Base-by-base conservation (phyloP, 495 filamentous ascomycete genomes). In the Lophiostoma macrostomum region DNA sequence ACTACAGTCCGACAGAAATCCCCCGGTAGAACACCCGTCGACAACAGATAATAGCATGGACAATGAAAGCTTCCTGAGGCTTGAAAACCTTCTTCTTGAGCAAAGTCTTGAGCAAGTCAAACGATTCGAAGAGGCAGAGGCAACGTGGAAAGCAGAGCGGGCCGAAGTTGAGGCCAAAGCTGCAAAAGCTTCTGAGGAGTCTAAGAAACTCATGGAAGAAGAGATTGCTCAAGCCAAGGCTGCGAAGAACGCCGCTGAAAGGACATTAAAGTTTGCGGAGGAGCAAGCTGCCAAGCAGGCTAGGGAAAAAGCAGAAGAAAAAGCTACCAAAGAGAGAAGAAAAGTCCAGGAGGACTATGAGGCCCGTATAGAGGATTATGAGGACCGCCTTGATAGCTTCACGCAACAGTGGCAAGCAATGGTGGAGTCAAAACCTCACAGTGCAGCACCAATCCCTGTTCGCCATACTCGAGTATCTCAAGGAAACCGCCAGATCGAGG, bases 231-330 rank as follows among this genome's bases (percentile, higher is more conserved):
- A 23, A 19, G 47, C 35, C 5, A 39, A 39, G 12, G 47, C 34
- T n/a, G 47, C 35, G 6, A 37, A 24, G 20, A 41, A 51, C 5
- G 50, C 39, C n/a, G 50, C 50, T 5, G 39, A 53, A 16, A 44
- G n/a, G 35, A 23, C 38, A 12, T 14, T 29, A 10, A 43, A 44
- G 39, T 20, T 13, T 7, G 27, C 28, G 16, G 25, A 53, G 24
- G 24, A 39, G 14, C 6, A 43, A 34, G 27, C 20, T 7, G 50
- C 37, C 8, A 37, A 43, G 8, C 27, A 27, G 13, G 50, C 23
- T 5, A 23, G 25, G 2, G 25, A 32, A 3, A 11, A 53, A 25
- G 37, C 30, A 7, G 38, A 53, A 29, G 50, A 24, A 2, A 53
- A 40, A 23, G 50, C 39, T 13, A 29, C 37, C 13, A 29, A 53